A percentile compares a stretch with the other conserved stretches of the same genome.
Evolutionary conservation across 495 filamentous ascomycete species (phyloP).

Genomic region (Neurospora discreta): DNA sequence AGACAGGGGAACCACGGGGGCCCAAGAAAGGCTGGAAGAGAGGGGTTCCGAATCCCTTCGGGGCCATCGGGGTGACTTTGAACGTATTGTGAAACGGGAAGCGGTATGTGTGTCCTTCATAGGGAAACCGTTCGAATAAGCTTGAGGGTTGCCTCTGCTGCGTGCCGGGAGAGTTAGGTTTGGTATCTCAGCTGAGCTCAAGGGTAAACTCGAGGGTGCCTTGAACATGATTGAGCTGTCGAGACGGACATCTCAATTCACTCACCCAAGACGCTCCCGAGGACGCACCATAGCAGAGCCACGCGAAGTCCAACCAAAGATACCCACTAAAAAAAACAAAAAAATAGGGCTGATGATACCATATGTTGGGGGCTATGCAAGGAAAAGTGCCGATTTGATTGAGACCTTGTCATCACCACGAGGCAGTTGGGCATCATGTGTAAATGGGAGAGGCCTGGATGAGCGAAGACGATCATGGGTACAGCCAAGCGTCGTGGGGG

Average conservation of each 20-base stretch:
- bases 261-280: background rate
- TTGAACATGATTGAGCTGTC: background rate
- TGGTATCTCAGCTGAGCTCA: background rate
- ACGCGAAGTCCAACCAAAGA: background rate
- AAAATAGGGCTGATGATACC: background rate
- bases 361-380: background rate
- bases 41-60: background rate
- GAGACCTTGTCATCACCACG: background rate
- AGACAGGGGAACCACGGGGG: background rate
- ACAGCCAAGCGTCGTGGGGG: constrained; percentile 15
- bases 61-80: background rate
- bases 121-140: background rate
- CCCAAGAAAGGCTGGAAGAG: background rate
- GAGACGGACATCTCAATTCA: background rate
- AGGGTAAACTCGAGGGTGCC: background rate
- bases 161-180: background rate
- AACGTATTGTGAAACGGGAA: background rate
- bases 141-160: background rate
- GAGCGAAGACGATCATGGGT: constrained; percentile 13
- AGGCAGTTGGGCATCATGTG: background rate
- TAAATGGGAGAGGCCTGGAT: background rate
- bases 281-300: background rate
- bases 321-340: background rate
- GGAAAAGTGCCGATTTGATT: background rate
- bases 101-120: background rate